Conservation (phyloP, 2,329 filamentous ascomycete species). For the Simplicillium aogashimaense region DNA sequence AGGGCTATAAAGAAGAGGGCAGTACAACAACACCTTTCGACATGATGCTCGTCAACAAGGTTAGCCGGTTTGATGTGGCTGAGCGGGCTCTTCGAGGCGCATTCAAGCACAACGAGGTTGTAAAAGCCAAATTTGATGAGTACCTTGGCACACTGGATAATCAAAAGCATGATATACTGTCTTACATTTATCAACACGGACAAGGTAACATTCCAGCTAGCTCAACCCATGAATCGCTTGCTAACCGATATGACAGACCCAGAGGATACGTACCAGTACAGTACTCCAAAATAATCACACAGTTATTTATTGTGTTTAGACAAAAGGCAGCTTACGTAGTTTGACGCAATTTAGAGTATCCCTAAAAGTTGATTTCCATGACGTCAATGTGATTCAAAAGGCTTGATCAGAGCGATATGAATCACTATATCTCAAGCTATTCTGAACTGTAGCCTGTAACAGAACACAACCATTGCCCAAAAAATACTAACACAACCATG, state of each 20-base stretch:
- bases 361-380: no score
- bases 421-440: no score
- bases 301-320: no score
- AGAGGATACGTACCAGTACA: neutral
- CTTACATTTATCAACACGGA: conserved; percentile 41
- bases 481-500: no score
- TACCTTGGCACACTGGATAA: conserved; percentile 35
- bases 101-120: conserved; percentile 33
- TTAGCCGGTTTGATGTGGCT: conserved; percentile 51
- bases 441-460: no score
- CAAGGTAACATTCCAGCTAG: conserved; percentile 31
- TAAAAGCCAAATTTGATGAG: conserved; percentile 33
- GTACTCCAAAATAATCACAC: neutral
- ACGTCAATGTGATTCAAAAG: no score
- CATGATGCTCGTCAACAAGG: conserved; percentile 56
- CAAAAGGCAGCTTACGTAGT: no score
- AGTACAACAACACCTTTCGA: conserved; percentile 60
- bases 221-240: neutral
- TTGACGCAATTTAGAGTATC: no score
- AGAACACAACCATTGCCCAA: no score
- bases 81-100: conserved; percentile 40
- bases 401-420: no score
- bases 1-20: conserved; percentile 55
- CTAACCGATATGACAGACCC: neutral
- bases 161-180: conserved; percentile 35